A percentile compares a stretch with the other conserved stretches of the same genome.
Conservation (phyloP, 2,329 filamentous ascomycete genomes). For the Aspergillus sp. region DNA sequence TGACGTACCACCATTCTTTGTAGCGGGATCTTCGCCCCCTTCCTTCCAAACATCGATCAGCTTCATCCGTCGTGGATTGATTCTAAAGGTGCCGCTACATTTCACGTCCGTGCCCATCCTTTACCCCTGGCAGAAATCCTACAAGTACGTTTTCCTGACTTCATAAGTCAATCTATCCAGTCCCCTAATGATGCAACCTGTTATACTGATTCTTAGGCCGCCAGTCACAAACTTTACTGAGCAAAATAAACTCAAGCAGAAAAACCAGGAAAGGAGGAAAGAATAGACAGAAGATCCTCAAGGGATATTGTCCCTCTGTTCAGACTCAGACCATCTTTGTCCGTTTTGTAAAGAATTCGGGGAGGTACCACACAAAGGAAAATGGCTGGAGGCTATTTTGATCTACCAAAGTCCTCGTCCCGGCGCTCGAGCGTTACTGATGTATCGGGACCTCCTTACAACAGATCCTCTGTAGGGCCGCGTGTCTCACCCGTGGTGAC, state of each 20-base stretch:
- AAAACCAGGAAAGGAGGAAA: background rate
- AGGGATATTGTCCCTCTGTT: background rate
- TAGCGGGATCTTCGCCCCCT: slow-evolving; percentile 23
- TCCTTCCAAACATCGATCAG: slow-evolving; percentile 13
- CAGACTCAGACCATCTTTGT: background rate
- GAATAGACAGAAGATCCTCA: slow-evolving; percentile 9
- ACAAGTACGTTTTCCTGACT: background rate
- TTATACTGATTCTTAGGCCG: slow-evolving; percentile 2
- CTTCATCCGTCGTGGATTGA: slow-evolving; percentile 7
- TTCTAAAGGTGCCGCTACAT: slow-evolving; percentile 9
- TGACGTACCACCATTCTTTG: slow-evolving; percentile 29
- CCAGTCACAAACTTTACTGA: background rate
- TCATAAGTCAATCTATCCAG: background rate
- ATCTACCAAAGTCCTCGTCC: slow-evolving; percentile 29
- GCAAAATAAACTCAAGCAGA: background rate
- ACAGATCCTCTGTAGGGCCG: slow-evolving; percentile 25
- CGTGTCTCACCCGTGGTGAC: slow-evolving; percentile 24
- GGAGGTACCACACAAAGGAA: background rate
- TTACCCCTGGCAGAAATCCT: slow-evolving; percentile 10
- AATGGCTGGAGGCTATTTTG: slow-evolving; percentile 37
- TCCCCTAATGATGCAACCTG: slow-evolving; percentile 7
- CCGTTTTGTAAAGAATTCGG: slow-evolving; percentile 11
- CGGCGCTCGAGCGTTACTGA: slow-evolving; percentile 27
- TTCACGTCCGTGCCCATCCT: slow-evolving; percentile 11
- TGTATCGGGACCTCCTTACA: slow-evolving; percentile 15